Conservation (phyloP, 106 monocot species). For the Dendrobium catenatum region DNA sequence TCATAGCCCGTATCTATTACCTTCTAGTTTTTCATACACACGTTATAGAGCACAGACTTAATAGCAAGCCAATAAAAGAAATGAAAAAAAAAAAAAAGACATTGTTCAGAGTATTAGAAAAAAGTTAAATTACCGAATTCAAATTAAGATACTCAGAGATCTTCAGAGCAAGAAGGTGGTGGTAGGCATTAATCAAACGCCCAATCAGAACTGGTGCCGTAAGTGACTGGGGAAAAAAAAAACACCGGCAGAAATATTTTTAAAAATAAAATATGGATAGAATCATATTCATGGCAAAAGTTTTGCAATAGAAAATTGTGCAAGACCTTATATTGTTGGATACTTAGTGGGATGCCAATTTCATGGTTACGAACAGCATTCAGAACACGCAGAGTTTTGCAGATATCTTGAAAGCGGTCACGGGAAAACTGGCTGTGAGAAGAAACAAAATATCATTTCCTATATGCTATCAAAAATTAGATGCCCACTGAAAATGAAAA, state of each 20-base stretch:
- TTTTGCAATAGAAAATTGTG: neutral
- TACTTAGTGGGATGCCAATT: constrained; percentile 91
- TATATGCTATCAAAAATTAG: constrained; percentile 34
- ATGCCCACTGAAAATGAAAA: too few species aligned
- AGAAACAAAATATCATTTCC: constrained; percentile 54
- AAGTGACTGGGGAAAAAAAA: constrained; percentile 53
- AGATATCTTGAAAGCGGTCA: constrained; percentile 92
- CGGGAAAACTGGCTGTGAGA: constrained; percentile 92
- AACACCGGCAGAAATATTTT: neutral
- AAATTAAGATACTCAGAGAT: constrained; percentile 89
- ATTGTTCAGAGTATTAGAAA: neutral
- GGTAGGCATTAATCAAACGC: constrained; percentile 78
- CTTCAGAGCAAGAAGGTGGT: constrained; percentile 73
- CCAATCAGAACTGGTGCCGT: constrained; percentile 88
- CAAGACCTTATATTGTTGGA: constrained; percentile 88
- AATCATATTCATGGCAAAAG: constrained; percentile 2
- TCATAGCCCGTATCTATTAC: neutral
- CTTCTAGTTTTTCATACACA: neutral
- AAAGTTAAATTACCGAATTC: constrained; percentile 46
- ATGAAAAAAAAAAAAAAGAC: neutral
- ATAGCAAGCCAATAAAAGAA: neutral
- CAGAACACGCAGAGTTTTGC: constrained; percentile 79
- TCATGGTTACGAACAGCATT: constrained; percentile 87
- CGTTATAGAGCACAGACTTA: neutral
- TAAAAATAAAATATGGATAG: constrained; percentile 11